A percentile compares a stretch with the other conserved stretches of the same genome.
These are phyloP conservation scores for Fusarium sp. DNA, from an alignment of 2,329 filamentous ascomycete species.

Conservation along the genomic window DNA sequence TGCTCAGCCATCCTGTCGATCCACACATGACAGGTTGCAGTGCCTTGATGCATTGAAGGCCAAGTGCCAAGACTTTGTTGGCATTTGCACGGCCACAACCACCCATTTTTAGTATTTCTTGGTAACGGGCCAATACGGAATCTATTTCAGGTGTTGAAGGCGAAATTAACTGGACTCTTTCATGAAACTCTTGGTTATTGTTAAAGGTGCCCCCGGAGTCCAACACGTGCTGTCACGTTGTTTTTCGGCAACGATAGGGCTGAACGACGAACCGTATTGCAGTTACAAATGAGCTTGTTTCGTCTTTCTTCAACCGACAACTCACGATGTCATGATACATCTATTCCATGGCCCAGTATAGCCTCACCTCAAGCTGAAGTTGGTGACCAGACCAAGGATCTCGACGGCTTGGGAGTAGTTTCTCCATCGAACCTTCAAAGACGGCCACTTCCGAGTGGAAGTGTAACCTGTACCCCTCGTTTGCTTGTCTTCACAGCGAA, in stretches of 20 bases:
- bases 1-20: background rate
- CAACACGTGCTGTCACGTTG: background rate
- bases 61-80: slow-evolving; percentile 24
- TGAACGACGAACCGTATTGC: background rate
- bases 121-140: background rate
- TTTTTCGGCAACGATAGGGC: background rate
- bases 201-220: background rate
- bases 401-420: slow-evolving; percentile 19
- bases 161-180: background rate
- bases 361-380: background rate
- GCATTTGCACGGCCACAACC: background rate
- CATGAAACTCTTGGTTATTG: background rate
- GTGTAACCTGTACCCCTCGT: slow-evolving; percentile 1
- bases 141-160: background rate
- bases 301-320: background rate
- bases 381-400: slow-evolving; percentile 5
- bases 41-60: background rate
- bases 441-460: slow-evolving; percentile 3
- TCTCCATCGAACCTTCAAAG: slow-evolving; percentile 22
- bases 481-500: slow-evolving; percentile 3
- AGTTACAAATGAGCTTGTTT: background rate
- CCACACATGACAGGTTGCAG: background rate
- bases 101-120: background rate
- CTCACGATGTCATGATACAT: background rate
- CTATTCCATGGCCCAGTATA: background rate